Percentiles rank a stretch among this genome's conserved stretches.
phyloP scores from a whole-genome alignment of 164 flowering plant species.

The Kingdonia uniflora region DNA sequence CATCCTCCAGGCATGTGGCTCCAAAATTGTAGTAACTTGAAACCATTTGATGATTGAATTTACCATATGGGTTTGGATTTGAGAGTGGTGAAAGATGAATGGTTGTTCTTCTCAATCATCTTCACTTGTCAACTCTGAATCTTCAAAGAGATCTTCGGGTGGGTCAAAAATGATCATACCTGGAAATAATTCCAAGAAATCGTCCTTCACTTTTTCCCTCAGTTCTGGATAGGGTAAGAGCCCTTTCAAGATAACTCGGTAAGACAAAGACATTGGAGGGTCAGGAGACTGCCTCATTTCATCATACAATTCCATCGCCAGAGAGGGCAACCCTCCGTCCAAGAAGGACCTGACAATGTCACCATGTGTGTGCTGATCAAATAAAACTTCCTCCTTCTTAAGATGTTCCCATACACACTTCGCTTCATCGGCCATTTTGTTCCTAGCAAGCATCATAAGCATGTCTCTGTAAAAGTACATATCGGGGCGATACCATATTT shows the following conservation, averaged over 20 bases:
- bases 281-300: constrained; percentile 90
- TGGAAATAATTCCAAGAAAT: constrained; percentile 83
- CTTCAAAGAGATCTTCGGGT: too few species aligned
- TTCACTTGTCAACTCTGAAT: too few species aligned
- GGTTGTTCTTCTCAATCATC: too few species aligned
- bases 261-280: constrained; percentile 68
- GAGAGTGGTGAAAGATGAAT: too few species aligned
- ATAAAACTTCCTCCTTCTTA: constrained; percentile 65
- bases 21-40: too few species aligned
- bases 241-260: constrained; percentile 87
- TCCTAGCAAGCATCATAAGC: constrained; percentile 93
- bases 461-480: constrained; percentile 96
- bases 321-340: constrained; percentile 55
- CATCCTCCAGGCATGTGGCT: too few species aligned
- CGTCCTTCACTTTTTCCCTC: constrained; percentile 87
- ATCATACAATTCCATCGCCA: constrained; percentile 75
- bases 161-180: too few species aligned
- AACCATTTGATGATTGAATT: too few species aligned
- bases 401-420: constrained; percentile 68
- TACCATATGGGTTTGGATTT: too few species aligned
- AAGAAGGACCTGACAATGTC: constrained; percentile 70
- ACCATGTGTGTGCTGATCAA: constrained; percentile 92
- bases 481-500: constrained; percentile 95
- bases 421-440: constrained; percentile 55
- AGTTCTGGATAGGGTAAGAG: constrained; percentile 79